Evolutionary conservation across 768 basidiomycete species (phyloP), one percentile per base, ranked within the genome.

Genomic region (Imleria badia): DNA sequence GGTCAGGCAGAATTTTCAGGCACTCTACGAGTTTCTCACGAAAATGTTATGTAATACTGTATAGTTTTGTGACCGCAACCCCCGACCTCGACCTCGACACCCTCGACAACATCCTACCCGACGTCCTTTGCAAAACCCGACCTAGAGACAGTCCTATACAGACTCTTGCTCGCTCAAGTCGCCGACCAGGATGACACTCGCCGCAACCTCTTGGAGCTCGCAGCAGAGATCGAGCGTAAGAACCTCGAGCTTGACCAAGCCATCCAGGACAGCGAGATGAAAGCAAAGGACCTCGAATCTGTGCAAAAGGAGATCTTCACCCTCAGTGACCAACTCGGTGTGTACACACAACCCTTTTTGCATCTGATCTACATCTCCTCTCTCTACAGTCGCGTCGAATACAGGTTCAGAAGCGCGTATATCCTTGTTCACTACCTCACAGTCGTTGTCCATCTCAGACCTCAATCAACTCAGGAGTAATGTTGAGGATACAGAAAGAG

Each of bases 201-300:
- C 45, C 75, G 82, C 48, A 86, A 90, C 55, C 70, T 89, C 33
- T 91, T 93, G 67, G 87, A 86, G 57, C 72, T 80, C 54, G 82
- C 78, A 41, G 89, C 89, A 4, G 83, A 85, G 44, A 66, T 76
- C 11, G 81, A 89, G 62, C 81, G 80, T 69, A 87, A 86, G 68
- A 90, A 92, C 51, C 75, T 94, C 3, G 91, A 94, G 68, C 75
- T 93, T 35, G 91, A 94, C 67, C 91, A 93, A 71, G 84, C 89
- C 7, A 68, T 91, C 33, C 87, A 91, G 62, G 91, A 94, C 67
- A 81, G 80, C 49, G 89, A 94, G 66, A 81, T 75, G 2, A 71
- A 78, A 45, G 70, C 81, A 2, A 80, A 78, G 47, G 84, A 88
- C 31, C 63, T 84, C 30, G 82, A 86, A 50, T 58, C 63, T 42